phyloP scores from a whole-genome alignment of 192 early-diverging fungal genomes.

The Umbelopsis vinacea region DNA sequence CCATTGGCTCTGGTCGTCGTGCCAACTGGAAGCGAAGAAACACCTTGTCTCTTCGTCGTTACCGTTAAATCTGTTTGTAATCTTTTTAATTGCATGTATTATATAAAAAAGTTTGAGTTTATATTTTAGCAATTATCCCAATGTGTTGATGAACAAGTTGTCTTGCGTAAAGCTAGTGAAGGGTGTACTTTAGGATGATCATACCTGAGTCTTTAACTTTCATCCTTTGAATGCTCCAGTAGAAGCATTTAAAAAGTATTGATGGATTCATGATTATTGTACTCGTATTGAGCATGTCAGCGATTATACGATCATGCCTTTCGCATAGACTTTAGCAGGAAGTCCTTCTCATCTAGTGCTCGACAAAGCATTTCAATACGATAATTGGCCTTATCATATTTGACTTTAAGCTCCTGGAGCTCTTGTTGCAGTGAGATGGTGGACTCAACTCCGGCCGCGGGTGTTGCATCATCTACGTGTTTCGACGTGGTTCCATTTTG shows the following conservation, averaged over 20 bases:
- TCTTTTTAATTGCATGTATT: conserved; percentile 22
- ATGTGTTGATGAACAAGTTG: background rate
- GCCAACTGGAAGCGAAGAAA: conserved; percentile 94
- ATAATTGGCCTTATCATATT: conserved; percentile 29
- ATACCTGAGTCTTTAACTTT: background rate
- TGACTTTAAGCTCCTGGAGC: conserved; percentile 8
- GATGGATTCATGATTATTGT: no score
- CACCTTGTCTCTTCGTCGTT: conserved; percentile 93
- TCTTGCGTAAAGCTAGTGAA: background rate
- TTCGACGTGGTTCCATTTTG: background rate
- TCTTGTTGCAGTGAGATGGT: conserved; percentile 9
- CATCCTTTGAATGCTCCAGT: background rate
- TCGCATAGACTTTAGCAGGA: background rate
- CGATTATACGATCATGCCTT: background rate
- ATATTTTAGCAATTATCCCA: background rate
- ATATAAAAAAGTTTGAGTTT: conserved; percentile 6
- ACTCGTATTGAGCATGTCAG: no score
- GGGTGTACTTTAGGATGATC: background rate
- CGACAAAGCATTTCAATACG: conserved; percentile 29
- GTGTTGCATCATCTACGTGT: background rate
- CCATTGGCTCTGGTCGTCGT: conserved; percentile 90
- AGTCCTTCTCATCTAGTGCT: conserved; percentile 32
- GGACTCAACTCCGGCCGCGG: background rate
- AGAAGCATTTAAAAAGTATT: no score
- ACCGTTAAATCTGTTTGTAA: conserved; percentile 70